These are phyloP conservation scores for Phytopythium ostracodes DNA, from an alignment of 352 stramenopile species.

Conservation along the genomic window DNA sequence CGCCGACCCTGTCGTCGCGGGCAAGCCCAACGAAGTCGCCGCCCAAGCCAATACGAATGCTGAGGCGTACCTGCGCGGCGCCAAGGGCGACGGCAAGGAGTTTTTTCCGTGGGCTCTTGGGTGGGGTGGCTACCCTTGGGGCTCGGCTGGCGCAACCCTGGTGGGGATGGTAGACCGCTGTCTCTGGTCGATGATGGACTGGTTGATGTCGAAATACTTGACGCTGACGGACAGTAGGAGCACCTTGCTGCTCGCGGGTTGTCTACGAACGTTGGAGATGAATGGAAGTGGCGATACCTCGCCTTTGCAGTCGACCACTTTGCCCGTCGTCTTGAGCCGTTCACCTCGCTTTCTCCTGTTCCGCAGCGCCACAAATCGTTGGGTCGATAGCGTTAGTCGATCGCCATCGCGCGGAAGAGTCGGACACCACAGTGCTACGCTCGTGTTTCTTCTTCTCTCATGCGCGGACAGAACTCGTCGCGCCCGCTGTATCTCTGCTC, in stretches of 20 bases:
- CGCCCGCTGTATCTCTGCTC: not conserved
- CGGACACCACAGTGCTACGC: not conserved
- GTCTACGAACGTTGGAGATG: not conserved
- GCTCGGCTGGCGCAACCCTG: constrained; percentile 1
- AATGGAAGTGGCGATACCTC: too few species aligned
- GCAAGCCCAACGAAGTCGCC: not conserved
- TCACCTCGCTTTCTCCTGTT: too few species aligned
- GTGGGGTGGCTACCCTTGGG: not conserved
- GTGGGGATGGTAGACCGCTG: not conserved
- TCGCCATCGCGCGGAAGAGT: not conserved
- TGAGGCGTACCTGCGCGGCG: not conserved
- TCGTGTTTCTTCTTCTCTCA: constrained; percentile 2
- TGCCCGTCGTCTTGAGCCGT: not conserved
- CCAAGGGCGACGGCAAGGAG: not conserved
- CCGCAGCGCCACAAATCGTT: not conserved
- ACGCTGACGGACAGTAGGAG: not conserved
- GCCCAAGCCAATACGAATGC: not conserved
- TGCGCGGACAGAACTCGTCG: not conserved
- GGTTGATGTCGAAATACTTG: not conserved
- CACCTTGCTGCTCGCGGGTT: not conserved
- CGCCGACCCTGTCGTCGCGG: not conserved
- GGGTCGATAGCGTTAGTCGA: not conserved
- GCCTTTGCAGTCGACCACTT: not conserved
- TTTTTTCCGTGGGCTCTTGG: not conserved
- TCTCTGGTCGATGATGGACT: not conserved